Conservation (phyloP, 1,139 yeast species). For the Geotrichum restrictum region DNA sequence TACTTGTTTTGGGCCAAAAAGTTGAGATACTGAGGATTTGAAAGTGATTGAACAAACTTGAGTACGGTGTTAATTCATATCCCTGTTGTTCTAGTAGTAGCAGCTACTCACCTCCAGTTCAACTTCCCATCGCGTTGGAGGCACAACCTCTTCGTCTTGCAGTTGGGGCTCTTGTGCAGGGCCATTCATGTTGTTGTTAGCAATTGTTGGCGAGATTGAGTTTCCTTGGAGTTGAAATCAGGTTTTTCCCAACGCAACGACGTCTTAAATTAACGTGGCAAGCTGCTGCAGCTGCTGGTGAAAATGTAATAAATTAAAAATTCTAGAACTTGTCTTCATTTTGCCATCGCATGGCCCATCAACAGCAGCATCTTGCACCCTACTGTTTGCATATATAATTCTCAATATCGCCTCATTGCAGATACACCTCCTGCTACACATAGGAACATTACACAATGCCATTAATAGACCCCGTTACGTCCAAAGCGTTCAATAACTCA, state of each 20-base stretch:
- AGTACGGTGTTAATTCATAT: slow-evolving; percentile 12
- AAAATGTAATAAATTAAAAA: no score
- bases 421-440: no score
- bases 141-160: slow-evolving; percentile 29
- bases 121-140: slow-evolving; percentile 77
- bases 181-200: not conserved
- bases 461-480: not conserved
- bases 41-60: slow-evolving; percentile 71
- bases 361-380: not conserved
- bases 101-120: slow-evolving; percentile 54
- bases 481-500: no score
- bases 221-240: no score
- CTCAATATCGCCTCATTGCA: no score
- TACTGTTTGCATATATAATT: no score
- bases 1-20: slow-evolving; percentile 71
- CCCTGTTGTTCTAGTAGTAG: not conserved
- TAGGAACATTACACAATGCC: not conserved
- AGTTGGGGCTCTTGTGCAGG: not conserved
- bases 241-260: not conserved
- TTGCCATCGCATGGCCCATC: not conserved
- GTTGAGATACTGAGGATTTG: slow-evolving; percentile 71
- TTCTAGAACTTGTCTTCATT: no score
- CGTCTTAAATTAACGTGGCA: not conserved
- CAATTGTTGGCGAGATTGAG: not conserved
- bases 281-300: no score